Evolutionary conservation across 768 basidiomycete species (phyloP).

Genomic region (Coprinellus micaceus): DNA sequence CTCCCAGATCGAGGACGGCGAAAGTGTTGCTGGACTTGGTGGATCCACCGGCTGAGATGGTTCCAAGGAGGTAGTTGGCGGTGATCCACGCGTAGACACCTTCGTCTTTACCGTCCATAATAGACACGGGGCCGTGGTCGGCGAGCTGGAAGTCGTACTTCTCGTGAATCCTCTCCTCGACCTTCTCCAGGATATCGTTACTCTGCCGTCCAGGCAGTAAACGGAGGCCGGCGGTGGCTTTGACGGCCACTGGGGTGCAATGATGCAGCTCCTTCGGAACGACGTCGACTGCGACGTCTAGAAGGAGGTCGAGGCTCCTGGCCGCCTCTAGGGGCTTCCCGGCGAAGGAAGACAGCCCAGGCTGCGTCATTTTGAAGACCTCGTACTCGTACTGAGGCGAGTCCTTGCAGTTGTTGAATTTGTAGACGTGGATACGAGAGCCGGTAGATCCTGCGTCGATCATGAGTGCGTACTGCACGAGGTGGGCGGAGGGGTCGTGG

Average conservation of each 20-base stretch:
- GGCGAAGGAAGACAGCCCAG: conserved; percentile 69
- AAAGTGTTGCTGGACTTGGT: conserved; percentile 48
- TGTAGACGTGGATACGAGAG: conserved; percentile 97
- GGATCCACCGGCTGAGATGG: conserved; percentile 55
- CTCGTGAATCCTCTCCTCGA: conserved; percentile 52
- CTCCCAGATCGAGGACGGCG: conserved; percentile 94
- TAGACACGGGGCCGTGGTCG: conserved; percentile 61
- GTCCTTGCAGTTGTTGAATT: conserved; percentile 86
- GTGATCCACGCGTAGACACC: conserved; percentile 99
- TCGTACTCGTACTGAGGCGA: conserved; percentile 88
- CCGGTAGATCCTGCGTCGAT: conserved; percentile 98
- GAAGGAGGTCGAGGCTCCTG: conserved; percentile 67
- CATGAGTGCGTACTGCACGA: conserved; percentile 94
- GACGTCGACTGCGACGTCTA: conserved; percentile 75
- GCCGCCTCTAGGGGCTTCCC: conserved; percentile 68
- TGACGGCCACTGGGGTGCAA: conserved; percentile 88
- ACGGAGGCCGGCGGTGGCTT: conserved; percentile 87
- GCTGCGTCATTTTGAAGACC: conserved; percentile 78
- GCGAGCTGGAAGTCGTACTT: conserved; percentile 64
- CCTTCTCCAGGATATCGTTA: conserved; percentile 70
- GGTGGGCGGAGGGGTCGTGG: conserved; percentile 40
- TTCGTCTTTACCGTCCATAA: conserved; percentile 96
- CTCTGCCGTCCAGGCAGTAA: conserved; percentile 62
- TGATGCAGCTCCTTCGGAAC: conserved; percentile 65
- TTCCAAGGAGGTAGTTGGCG: conserved; percentile 84